Conservation (phyloP, 2,329 filamentous ascomycete species). For the Drechslerella coelobrocha region DNA sequence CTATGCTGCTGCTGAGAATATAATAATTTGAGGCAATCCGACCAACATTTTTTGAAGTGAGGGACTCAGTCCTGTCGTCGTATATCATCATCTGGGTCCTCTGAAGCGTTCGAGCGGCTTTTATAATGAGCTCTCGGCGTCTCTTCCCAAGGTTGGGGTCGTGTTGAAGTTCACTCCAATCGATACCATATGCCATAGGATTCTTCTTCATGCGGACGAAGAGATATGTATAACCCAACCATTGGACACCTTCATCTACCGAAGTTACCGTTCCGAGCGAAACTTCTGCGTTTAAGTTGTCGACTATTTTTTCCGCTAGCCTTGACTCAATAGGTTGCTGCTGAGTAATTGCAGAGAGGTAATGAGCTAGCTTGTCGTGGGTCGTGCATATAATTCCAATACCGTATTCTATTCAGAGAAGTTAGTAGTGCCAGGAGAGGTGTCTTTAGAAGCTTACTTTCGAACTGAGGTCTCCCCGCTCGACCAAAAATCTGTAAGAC, state of each 20-base stretch:
- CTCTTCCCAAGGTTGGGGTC: slow-evolving; percentile 87
- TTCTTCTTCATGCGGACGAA: slow-evolving; percentile 96
- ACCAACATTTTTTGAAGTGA: slow-evolving; percentile 92
- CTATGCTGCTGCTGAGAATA: slow-evolving; percentile 88
- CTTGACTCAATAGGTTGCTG: slow-evolving; percentile 97
- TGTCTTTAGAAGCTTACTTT: slow-evolving; percentile 58
- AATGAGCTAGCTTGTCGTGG: slow-evolving; percentile 89
- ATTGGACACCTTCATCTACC: slow-evolving; percentile 89
- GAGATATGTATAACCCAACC: slow-evolving; percentile 96
- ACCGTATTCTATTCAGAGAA: slow-evolving; percentile 71
- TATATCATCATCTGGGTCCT: slow-evolving; percentile 99
- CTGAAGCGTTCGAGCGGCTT: slow-evolving; percentile 85
- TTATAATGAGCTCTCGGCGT: slow-evolving; percentile 82
- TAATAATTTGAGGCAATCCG: slow-evolving; percentile 98
- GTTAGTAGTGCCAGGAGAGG: not conserved
- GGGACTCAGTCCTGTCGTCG: slow-evolving; percentile 90
- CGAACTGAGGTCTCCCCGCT: slow-evolving; percentile 95
- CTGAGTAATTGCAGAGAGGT: slow-evolving; percentile 89
- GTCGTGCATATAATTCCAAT: slow-evolving; percentile 98
- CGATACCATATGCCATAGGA: slow-evolving; percentile 90
- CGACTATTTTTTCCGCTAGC: slow-evolving; percentile 90
- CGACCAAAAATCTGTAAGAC: slow-evolving; percentile 98
- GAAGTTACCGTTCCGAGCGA: slow-evolving; percentile 93
- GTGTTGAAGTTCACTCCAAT: slow-evolving; percentile 87
- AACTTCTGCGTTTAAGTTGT: slow-evolving; percentile 96